These are phyloP conservation scores for Abrus precatorius DNA, from an alignment of 306 rosid genomes.

Conservation along the genomic window DNA sequence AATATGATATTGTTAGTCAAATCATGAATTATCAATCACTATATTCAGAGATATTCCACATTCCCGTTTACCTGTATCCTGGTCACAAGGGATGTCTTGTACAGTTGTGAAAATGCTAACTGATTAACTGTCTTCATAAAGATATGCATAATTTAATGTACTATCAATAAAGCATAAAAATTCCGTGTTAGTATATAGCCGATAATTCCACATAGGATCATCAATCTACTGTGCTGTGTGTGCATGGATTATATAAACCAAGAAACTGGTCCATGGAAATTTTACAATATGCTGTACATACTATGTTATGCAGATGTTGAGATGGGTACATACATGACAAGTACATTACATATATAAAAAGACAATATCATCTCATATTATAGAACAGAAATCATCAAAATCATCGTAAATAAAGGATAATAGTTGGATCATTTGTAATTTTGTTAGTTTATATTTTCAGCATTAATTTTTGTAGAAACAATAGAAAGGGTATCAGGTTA, in stretches of 20 bases:
- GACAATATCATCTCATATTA: background rate
- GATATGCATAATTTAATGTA: background rate
- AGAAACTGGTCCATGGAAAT: background rate
- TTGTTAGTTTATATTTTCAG: background rate
- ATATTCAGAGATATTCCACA: background rate
- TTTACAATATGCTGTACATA: background rate
- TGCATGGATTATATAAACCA: conserved; percentile 25
- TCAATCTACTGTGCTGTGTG: background rate
- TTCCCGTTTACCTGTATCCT: background rate
- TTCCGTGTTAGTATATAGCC: background rate
- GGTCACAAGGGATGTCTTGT: background rate
- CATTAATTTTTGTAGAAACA: background rate
- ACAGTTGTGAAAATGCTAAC: background rate
- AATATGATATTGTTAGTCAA: background rate
- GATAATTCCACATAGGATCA: background rate
- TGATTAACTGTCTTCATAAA: background rate
- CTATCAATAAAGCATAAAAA: background rate
- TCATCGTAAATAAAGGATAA: background rate
- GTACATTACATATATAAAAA: background rate
- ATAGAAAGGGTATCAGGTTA: background rate
- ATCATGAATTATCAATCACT: background rate
- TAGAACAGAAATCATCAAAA: background rate
- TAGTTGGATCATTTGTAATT: background rate
- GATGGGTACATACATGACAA: background rate
- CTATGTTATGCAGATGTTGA: background rate